Evolutionary conservation across 768 basidiomycete genomes (phyloP).

Genomic region (Phaeolepiota aurea): DNA sequence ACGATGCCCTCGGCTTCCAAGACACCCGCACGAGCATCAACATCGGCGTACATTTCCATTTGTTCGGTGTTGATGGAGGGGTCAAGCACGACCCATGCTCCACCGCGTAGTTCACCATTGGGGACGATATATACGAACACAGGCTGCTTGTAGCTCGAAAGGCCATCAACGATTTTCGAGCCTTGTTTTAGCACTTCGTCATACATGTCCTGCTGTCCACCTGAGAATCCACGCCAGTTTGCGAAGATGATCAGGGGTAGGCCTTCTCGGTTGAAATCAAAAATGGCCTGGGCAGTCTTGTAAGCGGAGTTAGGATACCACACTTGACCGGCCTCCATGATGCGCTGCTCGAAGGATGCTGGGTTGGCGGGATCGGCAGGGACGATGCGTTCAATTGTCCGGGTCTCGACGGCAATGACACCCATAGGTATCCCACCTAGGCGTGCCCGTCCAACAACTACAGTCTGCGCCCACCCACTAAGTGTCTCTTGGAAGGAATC

Average conservation of each 20-base stretch:
- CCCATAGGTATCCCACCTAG: constrained; percentile 96
- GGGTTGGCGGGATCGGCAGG: constrained; percentile 98
- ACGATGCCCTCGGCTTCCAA: constrained; percentile 95
- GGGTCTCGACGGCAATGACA: constrained; percentile 96
- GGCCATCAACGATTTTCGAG: constrained; percentile 96
- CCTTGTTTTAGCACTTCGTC: constrained; percentile 97
- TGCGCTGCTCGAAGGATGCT: constrained; percentile 90
- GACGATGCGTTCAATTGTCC: constrained; percentile 92
- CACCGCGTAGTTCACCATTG: constrained; percentile 96
- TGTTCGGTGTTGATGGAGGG: constrained; percentile 94
- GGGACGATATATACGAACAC: constrained; percentile 98
- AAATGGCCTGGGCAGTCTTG: constrained; percentile 99
- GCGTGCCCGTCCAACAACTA: constrained; percentile 93
- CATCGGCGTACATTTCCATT: constrained; percentile 99
- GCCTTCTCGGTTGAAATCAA: constrained; percentile 96
- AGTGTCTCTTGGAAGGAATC: constrained; percentile 98
- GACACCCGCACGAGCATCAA: constrained; percentile 93
- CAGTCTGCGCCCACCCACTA: constrained; percentile 98
- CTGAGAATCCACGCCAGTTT: constrained; percentile 99
- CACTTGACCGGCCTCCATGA: constrained; percentile 99
- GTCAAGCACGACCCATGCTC: constrained; percentile 98
- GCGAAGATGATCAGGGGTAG: constrained; percentile 97
- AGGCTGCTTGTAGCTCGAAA: constrained; percentile 94
- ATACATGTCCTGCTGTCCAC: constrained; percentile 99
- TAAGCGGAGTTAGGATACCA: constrained; percentile 99